A percentile compares a stretch with the other conserved stretches of the same genome.
Evolutionary conservation across 371 early-diverging fungal species (phyloP).

Genomic region (Actinomortierella ambigua): DNA sequence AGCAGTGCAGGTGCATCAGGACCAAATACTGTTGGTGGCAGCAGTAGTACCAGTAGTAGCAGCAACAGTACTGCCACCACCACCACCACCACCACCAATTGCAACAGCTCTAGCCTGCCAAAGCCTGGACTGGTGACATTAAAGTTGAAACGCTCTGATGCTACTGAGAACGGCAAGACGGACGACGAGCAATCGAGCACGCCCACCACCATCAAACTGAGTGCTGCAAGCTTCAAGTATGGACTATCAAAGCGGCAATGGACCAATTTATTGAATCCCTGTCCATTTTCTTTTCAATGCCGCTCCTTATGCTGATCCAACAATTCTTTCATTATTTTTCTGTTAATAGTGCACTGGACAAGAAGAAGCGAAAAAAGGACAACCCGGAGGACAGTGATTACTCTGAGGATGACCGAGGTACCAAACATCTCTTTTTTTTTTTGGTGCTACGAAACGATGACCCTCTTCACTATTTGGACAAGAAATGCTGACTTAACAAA

Average conservation of each 20-base stretch:
- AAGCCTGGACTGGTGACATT: constrained; percentile 38
- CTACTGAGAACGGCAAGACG: constrained; percentile 25
- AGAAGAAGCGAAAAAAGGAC: constrained; percentile 32
- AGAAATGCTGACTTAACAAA: no score
- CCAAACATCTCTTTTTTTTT: background rate
- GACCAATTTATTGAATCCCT: no score
- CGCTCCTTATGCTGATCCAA: no score
- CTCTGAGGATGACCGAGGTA: constrained; percentile 45
- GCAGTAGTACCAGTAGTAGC: no score
- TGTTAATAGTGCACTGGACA: no score
- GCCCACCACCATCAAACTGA: constrained; percentile 32
- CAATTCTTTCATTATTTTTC: no score
- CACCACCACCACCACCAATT: constrained; percentile 5
- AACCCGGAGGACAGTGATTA: constrained; percentile 43
- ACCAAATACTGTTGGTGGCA: no score
- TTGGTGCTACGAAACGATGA: background rate
- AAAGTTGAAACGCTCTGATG: constrained; percentile 43
- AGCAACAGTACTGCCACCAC: constrained; percentile 1
- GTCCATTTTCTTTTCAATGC: no score
- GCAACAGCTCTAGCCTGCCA: constrained; percentile 7
- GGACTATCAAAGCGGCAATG: no score
- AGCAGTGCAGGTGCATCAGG: no score
- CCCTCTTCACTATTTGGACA: no score
- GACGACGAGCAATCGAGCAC: constrained; percentile 27
- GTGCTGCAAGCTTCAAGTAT: background rate